Conservation (phyloP, 139 green algal species). For the Chlamydomonas sp. region DNA sequence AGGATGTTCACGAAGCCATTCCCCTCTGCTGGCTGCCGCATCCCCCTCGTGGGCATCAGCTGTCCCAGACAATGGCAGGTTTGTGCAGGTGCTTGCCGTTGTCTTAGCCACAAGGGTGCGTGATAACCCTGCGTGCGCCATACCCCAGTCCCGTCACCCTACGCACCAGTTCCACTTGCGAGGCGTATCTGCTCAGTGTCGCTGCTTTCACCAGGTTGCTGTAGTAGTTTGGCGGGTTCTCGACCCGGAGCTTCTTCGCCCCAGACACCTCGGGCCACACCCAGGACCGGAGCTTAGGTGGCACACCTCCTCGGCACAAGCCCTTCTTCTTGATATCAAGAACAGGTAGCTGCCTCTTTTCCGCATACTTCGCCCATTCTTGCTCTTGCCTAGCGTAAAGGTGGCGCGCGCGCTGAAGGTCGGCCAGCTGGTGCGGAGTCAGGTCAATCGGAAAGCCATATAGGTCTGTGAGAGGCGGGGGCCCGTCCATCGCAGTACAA, state of each 20-base stretch:
- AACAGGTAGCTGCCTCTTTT: neutral
- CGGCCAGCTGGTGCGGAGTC: constrained; percentile 29
- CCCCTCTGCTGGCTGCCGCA: no score
- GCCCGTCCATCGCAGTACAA: no score
- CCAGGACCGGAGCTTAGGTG: constrained; percentile 59
- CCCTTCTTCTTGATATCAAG: neutral
- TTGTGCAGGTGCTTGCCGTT: no score
- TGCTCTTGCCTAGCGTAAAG: neutral
- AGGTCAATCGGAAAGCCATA: constrained; percentile 6
- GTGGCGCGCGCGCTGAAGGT: neutral
- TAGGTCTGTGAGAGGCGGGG: neutral
- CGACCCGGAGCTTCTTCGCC: constrained; percentile 38
- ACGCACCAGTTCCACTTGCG: constrained; percentile 80
- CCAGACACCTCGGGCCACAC: constrained; percentile 75
- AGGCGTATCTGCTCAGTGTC: constrained; percentile 33
- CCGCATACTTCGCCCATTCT: neutral
- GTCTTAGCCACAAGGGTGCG: no score
- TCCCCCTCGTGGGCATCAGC: no score
- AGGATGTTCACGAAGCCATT: no score
- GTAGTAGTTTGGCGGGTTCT: constrained; percentile 53
- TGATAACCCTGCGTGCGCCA: neutral
- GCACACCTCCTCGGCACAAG: constrained; percentile 56
- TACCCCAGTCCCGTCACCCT: neutral
- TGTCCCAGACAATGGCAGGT: no score
- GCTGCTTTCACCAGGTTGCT: constrained; percentile 49